Evolutionary conservation across 2,329 filamentous ascomycete genomes (phyloP), one percentile per base, ranked within the genome.

Genomic region (Cercospora sp.): DNA sequence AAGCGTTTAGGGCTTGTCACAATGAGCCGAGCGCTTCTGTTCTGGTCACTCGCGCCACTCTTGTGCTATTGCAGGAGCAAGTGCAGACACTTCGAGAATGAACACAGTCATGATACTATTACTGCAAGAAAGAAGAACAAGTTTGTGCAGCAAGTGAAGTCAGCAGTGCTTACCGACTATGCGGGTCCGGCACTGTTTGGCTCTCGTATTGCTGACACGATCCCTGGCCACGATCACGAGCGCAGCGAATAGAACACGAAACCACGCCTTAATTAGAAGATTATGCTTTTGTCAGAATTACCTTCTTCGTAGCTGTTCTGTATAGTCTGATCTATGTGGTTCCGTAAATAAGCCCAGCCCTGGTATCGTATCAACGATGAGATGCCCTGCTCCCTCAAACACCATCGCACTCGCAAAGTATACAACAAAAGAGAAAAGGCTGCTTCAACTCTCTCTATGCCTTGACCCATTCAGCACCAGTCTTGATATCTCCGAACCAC

Each of bases 401-500:
- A n/a, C 58, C 58, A 5, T 61, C 34, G 58, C 58, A 40, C 13
- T 26, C 21, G 9, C n/a, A 45, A 53, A 40, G 18, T 24, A 49
- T 49, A 24, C 18, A 49, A 49, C 18, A 49, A 49, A 55, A 55
- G 6, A 28, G 30, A 55, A 26, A 55, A n/a, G 12, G 8, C 49
- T 3, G 12, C 24, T 12, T 49, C n/a, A 3, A 1, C 21, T 8
- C 21, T 8, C 21, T 30, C 32, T 40, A 64, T 30, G 51, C 70
- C 12, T 66, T 55, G 2, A 77, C 70, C 76, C 76, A 84, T 61
- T 79, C 75, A 72, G 82, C 75, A 5, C 80, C 80, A 16, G 78
- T 77, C 62, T 78, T 78, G 69, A 85, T 76, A 69, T 82, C 79
- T 1, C 80, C 81, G 72, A 77, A 79, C 72, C 79, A 80, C 13